phyloP scores from a whole-genome alignment of 129 eudicot genomes.

The Flaveria trinervia region DNA sequence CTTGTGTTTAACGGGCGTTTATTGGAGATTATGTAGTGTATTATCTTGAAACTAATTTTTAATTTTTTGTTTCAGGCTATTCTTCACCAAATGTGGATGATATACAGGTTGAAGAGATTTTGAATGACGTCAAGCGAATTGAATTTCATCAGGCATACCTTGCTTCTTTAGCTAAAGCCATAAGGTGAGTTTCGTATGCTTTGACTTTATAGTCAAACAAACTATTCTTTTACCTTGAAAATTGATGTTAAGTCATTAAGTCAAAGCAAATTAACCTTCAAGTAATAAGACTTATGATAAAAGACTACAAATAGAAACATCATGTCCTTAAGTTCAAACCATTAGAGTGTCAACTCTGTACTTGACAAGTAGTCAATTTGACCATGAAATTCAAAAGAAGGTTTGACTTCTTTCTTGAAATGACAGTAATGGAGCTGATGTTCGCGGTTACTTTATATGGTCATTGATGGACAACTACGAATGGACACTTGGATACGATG shows the following conservation, averaged over 20 bases:
- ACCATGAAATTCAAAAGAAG: constrained; percentile 18
- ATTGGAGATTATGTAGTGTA: constrained; percentile 16
- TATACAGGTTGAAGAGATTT: constrained; percentile 35
- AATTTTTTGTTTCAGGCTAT: constrained; percentile 44
- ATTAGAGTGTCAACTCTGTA: neutral
- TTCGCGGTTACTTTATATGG: constrained; percentile 83
- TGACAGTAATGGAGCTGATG: constrained; percentile 80
- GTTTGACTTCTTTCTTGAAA: neutral
- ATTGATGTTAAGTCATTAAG: neutral
- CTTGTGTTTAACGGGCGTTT: neutral
- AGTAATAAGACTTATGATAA: neutral
- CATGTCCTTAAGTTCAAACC: neutral
- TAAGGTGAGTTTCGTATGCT: constrained; percentile 48
- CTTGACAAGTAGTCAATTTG: constrained; percentile 19
- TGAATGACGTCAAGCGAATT: constrained; percentile 58
- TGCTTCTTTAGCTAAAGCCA: constrained; percentile 54
- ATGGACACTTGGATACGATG: constrained; percentile 55
- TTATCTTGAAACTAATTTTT: neutral
- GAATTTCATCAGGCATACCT: constrained; percentile 64
- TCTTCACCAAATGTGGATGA: constrained; percentile 36
- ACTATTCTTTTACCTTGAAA: neutral
- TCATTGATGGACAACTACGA: constrained; percentile 76
- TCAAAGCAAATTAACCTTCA: neutral
- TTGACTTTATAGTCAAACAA: constrained; percentile 31
- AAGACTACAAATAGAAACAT: neutral